Evolutionary conservation across 2,329 filamentous ascomycete species (phyloP), one percentile per base, ranked within the genome.

Genomic region (Beauveria medogensis): DNA sequence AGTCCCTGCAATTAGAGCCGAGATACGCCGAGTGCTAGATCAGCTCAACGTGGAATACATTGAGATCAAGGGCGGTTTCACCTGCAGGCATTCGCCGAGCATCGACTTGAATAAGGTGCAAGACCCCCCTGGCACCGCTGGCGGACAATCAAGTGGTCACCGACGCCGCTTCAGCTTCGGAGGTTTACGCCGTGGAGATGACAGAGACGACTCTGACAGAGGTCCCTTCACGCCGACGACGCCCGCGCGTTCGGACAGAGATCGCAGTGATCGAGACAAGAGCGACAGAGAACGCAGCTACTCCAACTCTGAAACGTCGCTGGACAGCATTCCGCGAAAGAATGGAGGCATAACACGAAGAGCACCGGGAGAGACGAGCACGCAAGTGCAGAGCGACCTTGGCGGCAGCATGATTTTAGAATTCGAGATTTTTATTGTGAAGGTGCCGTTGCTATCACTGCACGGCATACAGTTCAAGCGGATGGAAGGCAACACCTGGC

Each of bases 381-480:
- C 92, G 3, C 91, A 94, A 63, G 92, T 97, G 26, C 91, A 96
- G 72, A 93, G 85, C 66, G 93, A 97, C 68, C 82, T 95, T 30
- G 92, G 92, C 3, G 88, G 86, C 62, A 93, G 85, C 73, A 87
- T 96, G 82, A 82, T 90, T 44, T 78, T 97, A 57, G 87, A 90
- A 65, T 99, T 97, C 70, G 94, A 99, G 72, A 96, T 97, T 64
- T 87, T 97, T 67, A 94, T 99, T 67, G 94, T 99, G 72, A 99
- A 99, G 76, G 92, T 99, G 28, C 94, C 94, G 14, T 78, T 99
- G 56, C 85, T 99, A 63, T 92, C 89, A 47, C 77, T 99, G 61
- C 93, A 99, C 70, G 94, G 94, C 54, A 92, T 99, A 64, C 94
- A 97, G 73, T 99, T 99, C 79, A 99, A 99, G 81, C 92, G 94